Percentiles rank a stretch among this genome's conserved stretches.
These are phyloP conservation scores for Scenedesmus sp. DNA, from an alignment of 163 green algal genomes.

Conservation along the genomic window DNA sequence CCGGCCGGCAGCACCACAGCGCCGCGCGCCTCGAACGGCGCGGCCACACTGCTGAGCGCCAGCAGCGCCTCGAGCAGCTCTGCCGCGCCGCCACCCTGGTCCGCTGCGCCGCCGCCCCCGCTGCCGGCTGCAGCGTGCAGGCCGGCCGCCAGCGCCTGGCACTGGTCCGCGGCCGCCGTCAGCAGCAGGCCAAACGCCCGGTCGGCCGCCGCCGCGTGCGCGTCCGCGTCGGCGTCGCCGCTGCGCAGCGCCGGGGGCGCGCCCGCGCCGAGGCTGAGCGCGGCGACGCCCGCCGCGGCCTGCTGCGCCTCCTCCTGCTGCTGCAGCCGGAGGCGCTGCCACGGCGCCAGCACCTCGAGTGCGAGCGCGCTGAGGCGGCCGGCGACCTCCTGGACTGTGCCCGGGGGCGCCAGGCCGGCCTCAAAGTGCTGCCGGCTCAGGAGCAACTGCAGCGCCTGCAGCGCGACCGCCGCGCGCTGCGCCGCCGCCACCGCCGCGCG, in stretches of 20 bases:
- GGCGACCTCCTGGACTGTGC: not conserved
- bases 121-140: slow-evolving; percentile 7
- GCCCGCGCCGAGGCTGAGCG: not conserved
- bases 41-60: slow-evolving; percentile 36
- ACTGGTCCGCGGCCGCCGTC: slow-evolving; percentile 8
- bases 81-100: slow-evolving; percentile 7
- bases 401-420: not conserved
- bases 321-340: not conserved
- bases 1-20: not conserved
- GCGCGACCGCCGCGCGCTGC: slow-evolving; percentile 17
- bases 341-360: slow-evolving; percentile 18
- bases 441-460: slow-evolving; percentile 40
- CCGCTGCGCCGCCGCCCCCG: not conserved
- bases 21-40: not conserved
- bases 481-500: not conserved
- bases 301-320: slow-evolving; percentile 31
- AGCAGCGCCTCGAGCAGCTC: slow-evolving; percentile 19
- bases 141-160: slow-evolving; percentile 5
- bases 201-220: slow-evolving; percentile 4
- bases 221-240: not conserved
- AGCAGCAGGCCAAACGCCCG: slow-evolving; percentile 22
- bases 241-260: too few relatives aligned
- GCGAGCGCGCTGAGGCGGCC: not conserved
- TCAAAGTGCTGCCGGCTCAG: slow-evolving; percentile 15
- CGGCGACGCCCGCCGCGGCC: not conserved